Conservation (phyloP, 768 basidiomycete genomes). For the Suillus luteus region DNA sequence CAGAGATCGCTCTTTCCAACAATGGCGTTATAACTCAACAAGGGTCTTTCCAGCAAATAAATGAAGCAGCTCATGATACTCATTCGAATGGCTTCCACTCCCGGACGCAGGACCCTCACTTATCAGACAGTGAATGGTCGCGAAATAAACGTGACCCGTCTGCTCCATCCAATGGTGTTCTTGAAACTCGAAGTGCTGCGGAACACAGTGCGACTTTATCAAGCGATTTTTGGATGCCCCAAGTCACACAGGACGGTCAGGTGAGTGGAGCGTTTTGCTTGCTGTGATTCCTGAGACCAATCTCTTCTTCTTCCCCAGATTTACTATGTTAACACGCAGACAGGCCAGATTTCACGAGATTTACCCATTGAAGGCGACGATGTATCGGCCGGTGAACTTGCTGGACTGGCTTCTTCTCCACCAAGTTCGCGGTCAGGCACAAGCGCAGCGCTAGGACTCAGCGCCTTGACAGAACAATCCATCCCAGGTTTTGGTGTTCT, state of each 20-base stretch:
- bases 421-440: conserved; percentile 57
- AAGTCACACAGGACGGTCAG: conserved; percentile 80
- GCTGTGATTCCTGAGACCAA: neutral
- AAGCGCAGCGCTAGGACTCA: conserved; percentile 52
- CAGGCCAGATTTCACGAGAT: conserved; percentile 80
- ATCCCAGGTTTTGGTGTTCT: conserved; percentile 62
- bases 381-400: conserved; percentile 61
- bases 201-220: conserved; percentile 39
- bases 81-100: conserved; percentile 18
- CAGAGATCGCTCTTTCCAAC: conserved; percentile 59
- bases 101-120: conserved; percentile 27
- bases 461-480: conserved; percentile 37
- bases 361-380: conserved; percentile 78
- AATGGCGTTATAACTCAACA: conserved; percentile 21
- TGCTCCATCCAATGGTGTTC: conserved; percentile 41
- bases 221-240: conserved; percentile 91
- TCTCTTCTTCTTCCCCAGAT: conserved; percentile 54
- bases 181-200: conserved; percentile 33
- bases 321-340: conserved; percentile 91
- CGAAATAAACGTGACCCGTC: conserved; percentile 17
- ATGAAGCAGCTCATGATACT: conserved; percentile 16
- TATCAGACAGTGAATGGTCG: conserved; percentile 52
- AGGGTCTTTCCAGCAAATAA: conserved; percentile 17
- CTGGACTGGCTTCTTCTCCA: conserved; percentile 54
- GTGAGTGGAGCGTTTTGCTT: conserved; percentile 45